phyloP scores from a whole-genome alignment of 306 rosid genomes.

The Casuarina glauca region DNA sequence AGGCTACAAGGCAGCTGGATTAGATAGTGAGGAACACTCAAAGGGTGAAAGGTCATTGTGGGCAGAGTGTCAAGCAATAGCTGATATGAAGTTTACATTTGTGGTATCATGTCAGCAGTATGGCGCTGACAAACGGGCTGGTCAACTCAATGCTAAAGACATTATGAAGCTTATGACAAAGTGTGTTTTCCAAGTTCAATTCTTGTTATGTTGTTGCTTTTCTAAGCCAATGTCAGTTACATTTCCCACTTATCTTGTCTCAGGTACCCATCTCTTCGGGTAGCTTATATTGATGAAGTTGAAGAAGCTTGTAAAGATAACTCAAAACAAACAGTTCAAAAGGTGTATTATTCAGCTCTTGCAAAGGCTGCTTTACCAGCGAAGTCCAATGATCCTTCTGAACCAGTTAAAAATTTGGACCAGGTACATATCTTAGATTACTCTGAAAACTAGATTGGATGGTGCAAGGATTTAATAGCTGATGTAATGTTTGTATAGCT shows the following conservation, averaged over 20 bases:
- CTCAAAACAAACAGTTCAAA: slow-evolving; percentile 54
- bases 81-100: slow-evolving; percentile 87
- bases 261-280: slow-evolving; percentile 93
- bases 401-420: slow-evolving; percentile 71
- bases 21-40: slow-evolving; percentile 47
- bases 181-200: slow-evolving; percentile 41
- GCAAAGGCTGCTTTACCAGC: slow-evolving; percentile 82
- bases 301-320: slow-evolving; percentile 71
- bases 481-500: background rate
- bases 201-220: slow-evolving; percentile 23
- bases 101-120: slow-evolving; percentile 94
- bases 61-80: slow-evolving; percentile 83
- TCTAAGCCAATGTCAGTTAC: slow-evolving; percentile 19
- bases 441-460: slow-evolving; percentile 2
- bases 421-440: slow-evolving; percentile 60
- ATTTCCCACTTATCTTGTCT: slow-evolving; percentile 24
- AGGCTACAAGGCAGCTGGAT: slow-evolving; percentile 94
- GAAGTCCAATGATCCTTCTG: slow-evolving; percentile 74
- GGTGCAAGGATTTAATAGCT: background rate
- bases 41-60: slow-evolving; percentile 59
- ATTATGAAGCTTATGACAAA: slow-evolving; percentile 83
- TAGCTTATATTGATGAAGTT: slow-evolving; percentile 94
- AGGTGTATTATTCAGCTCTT: slow-evolving; percentile 85
- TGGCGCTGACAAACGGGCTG: slow-evolving; percentile 85
- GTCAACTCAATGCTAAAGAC: slow-evolving; percentile 74